A percentile compares a stretch with the other conserved stretches of the same genome.
These are phyloP conservation scores for Annulohypoxylon bovei DNA, from an alignment of 495 filamentous ascomycete species.

Conservation along the genomic window DNA sequence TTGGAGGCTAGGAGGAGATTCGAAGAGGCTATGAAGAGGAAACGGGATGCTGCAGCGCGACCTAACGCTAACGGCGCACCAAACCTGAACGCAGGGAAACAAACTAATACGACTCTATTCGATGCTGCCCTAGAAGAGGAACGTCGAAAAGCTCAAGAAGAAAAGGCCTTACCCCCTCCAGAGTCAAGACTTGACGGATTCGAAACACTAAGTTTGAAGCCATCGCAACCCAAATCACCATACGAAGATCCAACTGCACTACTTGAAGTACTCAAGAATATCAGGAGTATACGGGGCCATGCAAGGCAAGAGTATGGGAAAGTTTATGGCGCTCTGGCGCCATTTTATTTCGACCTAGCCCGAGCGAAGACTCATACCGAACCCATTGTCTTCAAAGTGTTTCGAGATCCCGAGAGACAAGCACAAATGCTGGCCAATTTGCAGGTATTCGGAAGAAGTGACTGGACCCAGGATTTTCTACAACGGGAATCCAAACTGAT, in stretches of 20 bases:
- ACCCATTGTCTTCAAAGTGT: slow-evolving; percentile 84
- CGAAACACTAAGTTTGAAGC: slow-evolving; percentile 52
- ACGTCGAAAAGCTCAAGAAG: slow-evolving; percentile 48
- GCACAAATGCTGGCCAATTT: slow-evolving; percentile 87
- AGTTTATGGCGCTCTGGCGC: slow-evolving; percentile 85
- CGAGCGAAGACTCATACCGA: slow-evolving; percentile 78
- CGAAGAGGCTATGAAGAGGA: slow-evolving; percentile 76
- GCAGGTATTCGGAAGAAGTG: slow-evolving; percentile 78
- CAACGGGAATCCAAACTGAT: slow-evolving; percentile 75
- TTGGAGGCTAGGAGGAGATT: slow-evolving; percentile 79
- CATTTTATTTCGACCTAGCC: slow-evolving; percentile 86
- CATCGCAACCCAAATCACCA: slow-evolving; percentile 46
- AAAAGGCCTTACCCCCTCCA: slow-evolving; percentile 24
- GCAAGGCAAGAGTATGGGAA: slow-evolving; percentile 91
- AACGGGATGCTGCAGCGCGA: slow-evolving; percentile 62
- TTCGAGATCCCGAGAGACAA: slow-evolving; percentile 86
- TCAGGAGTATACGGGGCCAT: slow-evolving; percentile 82
- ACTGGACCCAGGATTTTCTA: slow-evolving; percentile 77
- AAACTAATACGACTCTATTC: slow-evolving; percentile 68
- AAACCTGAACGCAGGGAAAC: slow-evolving; percentile 24
- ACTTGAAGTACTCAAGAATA: slow-evolving; percentile 71
- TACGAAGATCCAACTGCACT: slow-evolving; percentile 66
- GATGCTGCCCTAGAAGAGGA: slow-evolving; percentile 72
- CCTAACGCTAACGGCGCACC: slow-evolving; percentile 34
- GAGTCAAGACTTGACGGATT: slow-evolving; percentile 51